Evolutionary conservation across 495 filamentous ascomycete genomes (phyloP).

Genomic region (Endocarpon pusillum): DNA sequence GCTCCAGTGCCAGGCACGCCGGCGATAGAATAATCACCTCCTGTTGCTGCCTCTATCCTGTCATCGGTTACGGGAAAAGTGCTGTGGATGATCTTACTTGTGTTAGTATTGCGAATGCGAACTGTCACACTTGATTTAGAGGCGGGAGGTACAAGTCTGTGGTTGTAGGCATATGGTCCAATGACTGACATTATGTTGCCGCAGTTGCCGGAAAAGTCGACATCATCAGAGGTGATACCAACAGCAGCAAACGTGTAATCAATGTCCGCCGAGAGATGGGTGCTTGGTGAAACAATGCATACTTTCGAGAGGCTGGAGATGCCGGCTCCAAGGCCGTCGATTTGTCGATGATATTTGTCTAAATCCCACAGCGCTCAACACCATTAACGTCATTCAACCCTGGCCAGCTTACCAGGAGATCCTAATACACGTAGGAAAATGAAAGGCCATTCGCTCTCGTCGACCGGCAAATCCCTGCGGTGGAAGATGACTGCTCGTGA

Average conservation of each 20-base stretch:
- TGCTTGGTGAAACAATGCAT: conserved; percentile 38
- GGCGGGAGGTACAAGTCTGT: conserved; percentile 22
- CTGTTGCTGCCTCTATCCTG: conserved; percentile 24
- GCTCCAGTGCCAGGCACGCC: conserved; percentile 45
- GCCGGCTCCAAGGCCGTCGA: conserved; percentile 56
- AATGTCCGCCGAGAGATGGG: conserved; percentile 37
- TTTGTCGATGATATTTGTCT: conserved; percentile 43
- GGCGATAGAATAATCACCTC: conserved; percentile 45
- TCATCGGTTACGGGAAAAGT: conserved; percentile 32
- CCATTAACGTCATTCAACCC: too few species aligned
- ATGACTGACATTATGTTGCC: conserved; percentile 57
- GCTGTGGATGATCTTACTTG: conserved; percentile 29
- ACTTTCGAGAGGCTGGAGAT: conserved; percentile 55
- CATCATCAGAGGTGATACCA: conserved; percentile 35
- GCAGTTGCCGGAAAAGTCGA: conserved; percentile 56
- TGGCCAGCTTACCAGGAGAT: conserved; percentile 15
- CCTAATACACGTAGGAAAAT: conserved; percentile 50
- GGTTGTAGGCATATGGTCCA: conserved; percentile 46
- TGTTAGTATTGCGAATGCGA: conserved; percentile 38
- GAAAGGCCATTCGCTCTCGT: conserved; percentile 29
- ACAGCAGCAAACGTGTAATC: conserved; percentile 61
- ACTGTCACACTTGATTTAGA: conserved; percentile 12
- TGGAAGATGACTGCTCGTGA: conserved; percentile 51
- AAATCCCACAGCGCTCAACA: too few species aligned
- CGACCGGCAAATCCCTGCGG: conserved; percentile 30